Evolutionary conservation across 2,329 filamentous ascomycete genomes (phyloP), one percentile per base, ranked within the genome.

Genomic region (Achaetomium macrosporum): DNA sequence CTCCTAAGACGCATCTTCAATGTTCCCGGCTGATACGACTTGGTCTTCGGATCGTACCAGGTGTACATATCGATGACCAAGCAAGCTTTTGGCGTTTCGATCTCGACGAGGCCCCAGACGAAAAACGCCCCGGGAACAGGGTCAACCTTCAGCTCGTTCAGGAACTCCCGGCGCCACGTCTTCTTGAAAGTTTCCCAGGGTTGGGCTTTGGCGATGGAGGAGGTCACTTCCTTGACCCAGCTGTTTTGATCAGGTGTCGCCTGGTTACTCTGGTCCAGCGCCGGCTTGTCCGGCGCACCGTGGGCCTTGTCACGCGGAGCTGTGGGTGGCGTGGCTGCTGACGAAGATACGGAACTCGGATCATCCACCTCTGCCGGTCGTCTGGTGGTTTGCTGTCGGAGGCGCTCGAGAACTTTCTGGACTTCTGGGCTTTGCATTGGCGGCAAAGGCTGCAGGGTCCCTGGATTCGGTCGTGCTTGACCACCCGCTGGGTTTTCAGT

Each of bases 31-130:
- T 30, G 12, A 7, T 17, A 15, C 42, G 67, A 69, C 55, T 72
- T 71, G 39, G 72, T 74, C 63, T 79, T 77, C 1, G 81, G 79
- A 61, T 84, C 73, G 65, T 78, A 84, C 65, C 74, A 80, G 2
- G 72, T 76, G 11, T 66, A 54, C 2, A 79, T 78, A 54, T 81
- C 76, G 12, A 83, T 67, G 2, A 74, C 71, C 50, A 83, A 63
- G 46, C 69, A 69, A 1, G 73, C 73, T 19, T 66, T 71, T 2
- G 73, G 64, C 2, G 76, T 71, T 39, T 74, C 69, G 2, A 83
- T 53, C 56, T 82, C 76, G 2, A 84, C 73, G 11, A 82, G 63
- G 0, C 81, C 81, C 15, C 75, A 75, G 1, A 84, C 71, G 1
- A 69, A 64, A 43, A 84, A 69, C 47, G 73, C 75, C 5, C 81